phyloP scores from a whole-genome alignment of 306 rosid genomes.

The Dryas drummondii region DNA sequence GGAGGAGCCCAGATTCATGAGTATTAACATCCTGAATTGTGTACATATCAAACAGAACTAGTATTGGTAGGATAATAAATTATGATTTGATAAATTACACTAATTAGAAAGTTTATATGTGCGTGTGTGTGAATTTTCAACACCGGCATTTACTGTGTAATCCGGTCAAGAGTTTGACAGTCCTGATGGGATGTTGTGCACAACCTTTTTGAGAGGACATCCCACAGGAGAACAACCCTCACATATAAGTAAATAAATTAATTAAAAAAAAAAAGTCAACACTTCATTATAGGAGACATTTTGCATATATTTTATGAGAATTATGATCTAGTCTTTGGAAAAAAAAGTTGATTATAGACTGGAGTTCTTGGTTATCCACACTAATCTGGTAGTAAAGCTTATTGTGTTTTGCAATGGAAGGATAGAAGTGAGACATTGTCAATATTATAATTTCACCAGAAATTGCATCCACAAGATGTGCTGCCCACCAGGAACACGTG shows the following conservation, averaged over 20 bases:
- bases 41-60: neutral
- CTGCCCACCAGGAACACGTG: too few species aligned
- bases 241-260: neutral
- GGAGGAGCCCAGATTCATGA: neutral
- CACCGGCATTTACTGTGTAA: neutral
- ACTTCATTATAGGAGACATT: neutral
- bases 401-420: too few species aligned
- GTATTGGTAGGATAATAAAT: neutral
- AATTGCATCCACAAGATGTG: too few species aligned
- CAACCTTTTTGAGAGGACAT: too few species aligned
- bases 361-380: neutral
- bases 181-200: neutral
- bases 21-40: neutral
- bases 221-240: too few species aligned
- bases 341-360: neutral
- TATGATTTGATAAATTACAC: neutral
- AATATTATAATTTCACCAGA: too few species aligned
- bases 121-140: too few species aligned
- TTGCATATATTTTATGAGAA: neutral
- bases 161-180: neutral
- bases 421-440: too few species aligned
- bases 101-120: too few species aligned
- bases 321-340: neutral
- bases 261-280: neutral
- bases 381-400: neutral